Evolutionary conservation across 192 early-diverging fungal genomes (phyloP), one percentile per base, ranked within the genome.

Genomic region (Globomyces pollinis-pini): DNA sequence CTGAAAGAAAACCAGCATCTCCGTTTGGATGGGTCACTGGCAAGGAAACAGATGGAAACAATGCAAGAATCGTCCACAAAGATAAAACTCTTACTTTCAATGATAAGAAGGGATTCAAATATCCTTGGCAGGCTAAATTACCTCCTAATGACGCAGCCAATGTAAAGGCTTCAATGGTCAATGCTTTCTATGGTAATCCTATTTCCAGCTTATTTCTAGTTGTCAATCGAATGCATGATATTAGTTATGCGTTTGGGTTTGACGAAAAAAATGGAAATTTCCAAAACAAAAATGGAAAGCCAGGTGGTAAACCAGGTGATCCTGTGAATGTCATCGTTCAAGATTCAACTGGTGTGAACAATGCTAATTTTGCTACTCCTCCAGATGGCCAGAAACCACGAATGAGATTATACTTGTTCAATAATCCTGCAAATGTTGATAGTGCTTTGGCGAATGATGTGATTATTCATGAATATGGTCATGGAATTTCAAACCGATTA

Each of bases 181-280:
- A 83, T 50, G 62, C 69, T 43, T 83, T 83, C 61, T 80, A 73
- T 66, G n/a, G n/a, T n/a, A n/a, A n/a, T n/a, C n/a, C n/a, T n/a
- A n/a, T n/a, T n/a, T n/a, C n/a, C n/a, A n/a, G n/a, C n/a, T n/a
- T n/a, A n/a, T n/a, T n/a, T n/a, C n/a, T n/a, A n/a, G 64, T 67
- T 12, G 67, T 73, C 62, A 83, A 83, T 67, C 57, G 65, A 43
- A 64, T 67, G 54, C 84, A 86, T 64, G 72, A 85, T 73, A 64
- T 74, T 41, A 65, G 91, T 36, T 90, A 90, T 65, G 67, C 78
- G 35, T 75, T 75, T 57, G 72, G 72, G 5, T 75, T 76, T 50
- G 44, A 34, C 18, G 68, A 67, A 44, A 21, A 6, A 15, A 41
- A 88, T 1, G 93, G 91, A 1, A 96, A 96, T 69, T 94, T 94